phyloP scores from a whole-genome alignment of 2,329 filamentous ascomycete species.

The Furcasterigmium furcatum region DNA sequence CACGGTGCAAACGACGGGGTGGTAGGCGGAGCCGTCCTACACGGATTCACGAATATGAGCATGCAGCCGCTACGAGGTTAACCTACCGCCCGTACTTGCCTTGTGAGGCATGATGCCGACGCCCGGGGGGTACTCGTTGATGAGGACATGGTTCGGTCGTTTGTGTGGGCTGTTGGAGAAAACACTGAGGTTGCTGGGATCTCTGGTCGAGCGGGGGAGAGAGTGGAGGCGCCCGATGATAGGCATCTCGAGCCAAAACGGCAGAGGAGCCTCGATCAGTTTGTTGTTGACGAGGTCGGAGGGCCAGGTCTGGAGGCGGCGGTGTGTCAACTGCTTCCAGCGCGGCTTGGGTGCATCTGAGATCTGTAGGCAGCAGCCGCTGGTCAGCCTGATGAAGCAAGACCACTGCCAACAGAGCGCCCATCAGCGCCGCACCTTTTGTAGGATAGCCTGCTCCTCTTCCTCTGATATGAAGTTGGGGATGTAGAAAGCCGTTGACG shows the following conservation, averaged over 20 bases:
- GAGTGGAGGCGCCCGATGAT: slow-evolving; percentile 60
- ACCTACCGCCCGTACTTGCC: slow-evolving; percentile 28
- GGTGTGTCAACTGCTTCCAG: slow-evolving; percentile 87
- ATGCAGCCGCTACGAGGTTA: slow-evolving; percentile 6
- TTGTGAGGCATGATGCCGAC: slow-evolving; percentile 98
- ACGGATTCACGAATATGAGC: slow-evolving; percentile 18
- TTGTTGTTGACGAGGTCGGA: slow-evolving; percentile 76
- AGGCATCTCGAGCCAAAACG: slow-evolving; percentile 70
- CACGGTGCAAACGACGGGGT: slow-evolving; percentile 85
- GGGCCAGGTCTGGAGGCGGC: slow-evolving; percentile 87
- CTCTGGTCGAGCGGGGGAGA: slow-evolving; percentile 33
- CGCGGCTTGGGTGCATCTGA: slow-evolving; percentile 65
- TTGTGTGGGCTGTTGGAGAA: slow-evolving; percentile 67
- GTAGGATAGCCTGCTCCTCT: slow-evolving; percentile 69
- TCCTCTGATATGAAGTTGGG: slow-evolving; percentile 75
- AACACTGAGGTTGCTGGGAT: slow-evolving; percentile 34
- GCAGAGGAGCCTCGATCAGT: slow-evolving; percentile 71
- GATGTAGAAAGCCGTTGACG: slow-evolving; percentile 75
- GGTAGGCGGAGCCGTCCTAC: slow-evolving; percentile 79
- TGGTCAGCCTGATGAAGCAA: slow-evolving; percentile 6
- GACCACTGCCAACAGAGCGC: not conserved
- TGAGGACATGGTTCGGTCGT: slow-evolving; percentile 82
- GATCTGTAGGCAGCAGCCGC: slow-evolving; percentile 48
- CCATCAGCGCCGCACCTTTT: slow-evolving; percentile 51
- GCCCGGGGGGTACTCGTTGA: slow-evolving; percentile 87